Base-by-base conservation (phyloP, 2,329 filamentous ascomycete species). In the Fusarium verticillioides region DNA sequence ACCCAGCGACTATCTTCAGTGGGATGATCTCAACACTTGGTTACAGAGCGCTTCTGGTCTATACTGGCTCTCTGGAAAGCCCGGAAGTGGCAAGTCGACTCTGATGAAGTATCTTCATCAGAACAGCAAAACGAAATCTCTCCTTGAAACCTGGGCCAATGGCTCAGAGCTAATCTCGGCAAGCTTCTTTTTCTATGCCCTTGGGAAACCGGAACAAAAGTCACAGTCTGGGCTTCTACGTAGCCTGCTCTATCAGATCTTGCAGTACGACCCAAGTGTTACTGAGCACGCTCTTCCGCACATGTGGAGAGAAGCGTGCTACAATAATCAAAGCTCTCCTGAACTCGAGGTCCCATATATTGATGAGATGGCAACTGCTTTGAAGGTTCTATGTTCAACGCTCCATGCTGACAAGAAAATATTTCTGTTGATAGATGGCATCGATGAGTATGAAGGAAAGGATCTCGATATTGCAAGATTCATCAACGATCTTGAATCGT, bases 151-250 rank as follows among this genome's bases (percentile, higher is more conserved):
- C 0, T 53, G 39, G 46, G 18, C 26, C 4, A 5, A 3, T 7
- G n/a, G 16, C 0, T 28, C n/a, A 0, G 11, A 32, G 0, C 3
- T 53, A 0, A 12, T 34, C 0, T n/a, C n/a, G 0, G 9, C n/a
- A 5, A 63, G 8, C 3, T 64, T 62, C 26, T 52, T 39, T 2
- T 64, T 64, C 11, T 64, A 44, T 4, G 46, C 44, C 1, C 32
- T 39, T 1, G 57, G 62, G 1, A 16, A 16, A 0, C 1, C 7
- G 2, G 26, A 62, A 4, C 57, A 64, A 10, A 64, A 64, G 6
- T 46, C 62, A 3, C 26, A 62, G 2, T 42, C 32, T 8, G 57
- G 62, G 1, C n/a, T 62, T 0, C 2, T 62, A 1, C 12, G 57
- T 1, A 64, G 57, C 4, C 13, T 64, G 1, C 39, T 62, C 1